phyloP scores from a whole-genome alignment of 345 rosid species.

The Mallotus nudiflorus region DNA sequence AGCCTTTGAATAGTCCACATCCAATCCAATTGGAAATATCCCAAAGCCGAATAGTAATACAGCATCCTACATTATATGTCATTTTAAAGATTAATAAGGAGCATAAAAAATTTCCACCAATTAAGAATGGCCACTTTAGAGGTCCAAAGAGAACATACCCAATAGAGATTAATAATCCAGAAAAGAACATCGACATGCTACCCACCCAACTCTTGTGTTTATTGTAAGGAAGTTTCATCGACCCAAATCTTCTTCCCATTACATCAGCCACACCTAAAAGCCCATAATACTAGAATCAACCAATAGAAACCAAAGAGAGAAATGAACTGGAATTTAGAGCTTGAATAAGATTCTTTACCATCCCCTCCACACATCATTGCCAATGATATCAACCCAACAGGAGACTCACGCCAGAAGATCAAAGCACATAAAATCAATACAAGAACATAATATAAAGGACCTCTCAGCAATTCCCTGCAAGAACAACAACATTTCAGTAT shows the following conservation, averaged over 20 bases:
- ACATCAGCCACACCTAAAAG: constrained; percentile 81
- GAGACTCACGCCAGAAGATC: constrained; percentile 86
- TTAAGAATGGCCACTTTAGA: not conserved
- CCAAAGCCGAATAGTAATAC: constrained; percentile 64
- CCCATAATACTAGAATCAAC: not conserved
- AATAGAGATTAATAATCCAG: constrained; percentile 60
- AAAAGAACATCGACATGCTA: constrained; percentile 75
- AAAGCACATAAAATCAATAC: constrained; percentile 60
- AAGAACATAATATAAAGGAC: constrained; percentile 81
- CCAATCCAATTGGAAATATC: constrained; percentile 68
- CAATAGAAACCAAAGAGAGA: not conserved
- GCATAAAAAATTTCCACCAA: not conserved
- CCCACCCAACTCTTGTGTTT: constrained; percentile 80
- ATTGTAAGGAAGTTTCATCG: constrained; percentile 71
- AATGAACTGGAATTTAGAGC: not conserved
- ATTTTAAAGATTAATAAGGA: not conserved
- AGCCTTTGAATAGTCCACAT: constrained; percentile 40
- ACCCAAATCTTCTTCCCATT: constrained; percentile 82
- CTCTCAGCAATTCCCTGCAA: constrained; percentile 83
- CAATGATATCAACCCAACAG: constrained; percentile 65
- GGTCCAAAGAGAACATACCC: constrained; percentile 43
- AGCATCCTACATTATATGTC: constrained; percentile 49
- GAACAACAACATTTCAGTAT: constrained; percentile 14
- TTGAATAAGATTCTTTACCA: constrained; percentile 40
- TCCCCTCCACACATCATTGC: constrained; percentile 98